Percentiles rank a stretch among this genome's conserved stretches.
These are phyloP conservation scores for Bryoerythrophyllum caledonicum DNA, from an alignment of 225 moss, liverwort and hornwort species.

Conservation along the genomic window DNA sequence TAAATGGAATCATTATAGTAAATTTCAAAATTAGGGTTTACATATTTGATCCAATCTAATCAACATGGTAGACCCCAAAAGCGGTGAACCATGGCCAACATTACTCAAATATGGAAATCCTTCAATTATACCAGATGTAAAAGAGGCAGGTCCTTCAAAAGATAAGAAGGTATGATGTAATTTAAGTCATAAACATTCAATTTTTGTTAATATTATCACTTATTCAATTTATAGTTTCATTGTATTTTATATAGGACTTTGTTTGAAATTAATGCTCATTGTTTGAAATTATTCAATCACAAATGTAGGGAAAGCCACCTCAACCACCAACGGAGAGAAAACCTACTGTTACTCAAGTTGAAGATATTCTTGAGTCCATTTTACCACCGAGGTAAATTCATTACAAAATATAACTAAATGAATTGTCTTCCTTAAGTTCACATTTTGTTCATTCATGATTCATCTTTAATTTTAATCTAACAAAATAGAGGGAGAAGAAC, in stretches of 20 bases:
- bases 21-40: not conserved
- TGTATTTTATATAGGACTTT: not conserved
- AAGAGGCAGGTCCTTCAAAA: conserved; percentile 47
- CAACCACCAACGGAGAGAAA: conserved; percentile 46
- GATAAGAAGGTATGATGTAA: conserved; percentile 28
- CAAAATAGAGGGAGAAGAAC: no score
- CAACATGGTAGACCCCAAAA: conserved; percentile 30
- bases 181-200: no score
- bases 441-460: no score
- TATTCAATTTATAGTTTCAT: no score
- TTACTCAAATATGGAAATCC: conserved; percentile 70
- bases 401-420: not conserved
- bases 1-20: no score
- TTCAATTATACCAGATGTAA: conserved; percentile 49
- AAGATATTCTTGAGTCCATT: conserved; percentile 88
- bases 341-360: conserved; percentile 67
- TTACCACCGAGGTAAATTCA: conserved; percentile 71
- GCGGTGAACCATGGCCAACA: conserved; percentile 75
- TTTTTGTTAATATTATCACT: no score
- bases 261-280: fast-evolving
- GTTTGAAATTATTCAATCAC: not conserved
- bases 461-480: no score
- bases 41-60: not conserved
- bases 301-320: conserved; percentile 31
- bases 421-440: not conserved